Percentiles rank a stretch among this genome's conserved stretches.
Conservation (phyloP, 2,329 filamentous ascomycete species). For the Ophiostoma montium region DNA sequence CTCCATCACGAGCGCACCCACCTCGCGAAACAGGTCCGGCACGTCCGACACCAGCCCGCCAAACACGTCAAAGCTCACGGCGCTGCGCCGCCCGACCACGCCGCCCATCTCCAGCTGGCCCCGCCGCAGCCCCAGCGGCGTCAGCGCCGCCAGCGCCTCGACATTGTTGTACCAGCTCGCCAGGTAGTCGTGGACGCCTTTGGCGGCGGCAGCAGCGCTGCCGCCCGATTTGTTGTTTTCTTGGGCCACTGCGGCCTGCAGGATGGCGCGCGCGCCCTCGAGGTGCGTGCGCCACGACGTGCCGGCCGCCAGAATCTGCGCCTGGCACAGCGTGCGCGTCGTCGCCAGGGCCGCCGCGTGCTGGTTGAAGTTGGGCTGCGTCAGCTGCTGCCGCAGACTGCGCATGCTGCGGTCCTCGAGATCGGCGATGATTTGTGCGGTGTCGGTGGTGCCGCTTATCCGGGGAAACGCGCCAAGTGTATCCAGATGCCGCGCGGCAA, state of each 20-base stretch:
- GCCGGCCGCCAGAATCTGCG: constrained; percentile 5
- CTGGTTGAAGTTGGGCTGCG: background rate
- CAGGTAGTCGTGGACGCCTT: constrained; percentile 1
- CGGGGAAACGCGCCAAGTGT: background rate
- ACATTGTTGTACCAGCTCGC: constrained; percentile 11
- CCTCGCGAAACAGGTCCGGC: constrained; percentile 9
- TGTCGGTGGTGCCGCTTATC: background rate
- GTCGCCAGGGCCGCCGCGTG: constrained; percentile 7
- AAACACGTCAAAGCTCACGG: constrained; percentile 11
- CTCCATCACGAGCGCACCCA: constrained; percentile 8
- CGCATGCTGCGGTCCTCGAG: constrained; percentile 8
- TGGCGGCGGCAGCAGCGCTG: background rate
- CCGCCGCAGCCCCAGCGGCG: constrained; percentile 4
- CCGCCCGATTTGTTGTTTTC: background rate
- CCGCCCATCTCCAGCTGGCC: constrained; percentile 5
- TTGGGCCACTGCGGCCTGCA: constrained; percentile 1
- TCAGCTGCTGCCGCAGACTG: constrained; percentile 3
- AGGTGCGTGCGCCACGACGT: constrained; percentile 9
- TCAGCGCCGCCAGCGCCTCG: constrained; percentile 5
- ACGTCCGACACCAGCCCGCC: constrained; percentile 10
- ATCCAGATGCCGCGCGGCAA: constrained; percentile 5
- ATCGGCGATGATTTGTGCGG: background rate
- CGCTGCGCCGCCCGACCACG: background rate
- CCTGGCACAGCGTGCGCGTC: constrained; percentile 9
- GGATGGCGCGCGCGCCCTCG: constrained; percentile 6